Conservation (phyloP, 176 grass and related monocot genomes). For the Hsuehochloa calcarea region DNA sequence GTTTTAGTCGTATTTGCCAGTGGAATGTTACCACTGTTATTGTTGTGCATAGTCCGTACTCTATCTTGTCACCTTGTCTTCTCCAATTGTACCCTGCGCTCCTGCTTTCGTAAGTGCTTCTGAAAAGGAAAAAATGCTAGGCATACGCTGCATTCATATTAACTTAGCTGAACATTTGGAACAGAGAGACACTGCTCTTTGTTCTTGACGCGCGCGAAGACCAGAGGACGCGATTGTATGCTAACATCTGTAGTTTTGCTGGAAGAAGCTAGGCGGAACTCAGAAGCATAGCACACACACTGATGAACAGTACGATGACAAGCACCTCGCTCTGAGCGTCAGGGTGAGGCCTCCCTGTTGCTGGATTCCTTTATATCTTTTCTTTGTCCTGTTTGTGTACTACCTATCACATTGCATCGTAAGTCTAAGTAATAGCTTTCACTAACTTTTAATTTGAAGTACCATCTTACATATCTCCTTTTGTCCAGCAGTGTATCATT, state of each 20-base stretch:
- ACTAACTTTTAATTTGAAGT: neutral
- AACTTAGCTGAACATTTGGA: neutral
- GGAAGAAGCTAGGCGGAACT: neutral
- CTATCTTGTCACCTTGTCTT: slow-evolving; percentile 18
- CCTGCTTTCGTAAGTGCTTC: neutral
- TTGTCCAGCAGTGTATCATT: neutral
- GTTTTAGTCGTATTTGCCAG: slow-evolving; percentile 1
- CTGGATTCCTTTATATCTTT: neutral
- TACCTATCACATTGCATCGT: neutral
- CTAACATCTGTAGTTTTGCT: neutral
- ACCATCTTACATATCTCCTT: neutral
- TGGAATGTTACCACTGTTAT: slow-evolving; percentile 37
- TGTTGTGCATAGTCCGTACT: slow-evolving; percentile 13
- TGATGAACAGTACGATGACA: neutral
- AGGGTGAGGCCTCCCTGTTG: neutral
- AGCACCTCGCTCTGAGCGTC: neutral
- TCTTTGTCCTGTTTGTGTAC: neutral
- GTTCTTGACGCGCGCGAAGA: slow-evolving; percentile 35
- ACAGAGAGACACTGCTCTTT: neutral
- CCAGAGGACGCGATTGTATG: neutral
- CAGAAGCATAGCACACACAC: neutral
- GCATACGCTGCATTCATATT: neutral
- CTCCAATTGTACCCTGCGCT: neutral
- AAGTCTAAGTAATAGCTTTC: neutral
- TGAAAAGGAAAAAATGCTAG: neutral